Evolutionary conservation across 129 eudicot species (phyloP).

Genomic region (Centella asiatica): DNA sequence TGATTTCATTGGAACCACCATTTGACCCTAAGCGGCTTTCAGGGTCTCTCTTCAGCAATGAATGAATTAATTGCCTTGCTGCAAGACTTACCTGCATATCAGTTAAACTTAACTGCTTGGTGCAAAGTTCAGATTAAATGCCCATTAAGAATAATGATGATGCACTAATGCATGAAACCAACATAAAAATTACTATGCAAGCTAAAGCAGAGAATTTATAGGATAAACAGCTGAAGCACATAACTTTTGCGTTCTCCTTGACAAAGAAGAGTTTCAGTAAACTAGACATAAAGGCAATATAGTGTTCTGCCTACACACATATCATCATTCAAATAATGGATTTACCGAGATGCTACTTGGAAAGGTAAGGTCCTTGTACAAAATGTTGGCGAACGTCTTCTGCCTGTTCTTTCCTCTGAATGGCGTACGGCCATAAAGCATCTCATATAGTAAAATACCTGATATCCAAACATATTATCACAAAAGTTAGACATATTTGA

Average conservation of each 20-base stretch:
- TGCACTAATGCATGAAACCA: not conserved
- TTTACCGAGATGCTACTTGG: conserved; percentile 97
- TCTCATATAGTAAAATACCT: conserved; percentile 85
- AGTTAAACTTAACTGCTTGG: not conserved
- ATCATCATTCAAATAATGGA: not conserved
- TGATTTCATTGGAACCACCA: conserved; percentile 79
- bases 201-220: not conserved
- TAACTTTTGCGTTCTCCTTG: no score
- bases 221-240: no score
- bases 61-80: conserved; percentile 89
- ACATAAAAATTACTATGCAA: not conserved
- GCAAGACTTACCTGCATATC: conserved; percentile 70
- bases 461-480: not conserved
- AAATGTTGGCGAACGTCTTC: conserved; percentile 86
- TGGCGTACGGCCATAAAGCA: conserved; percentile 95
- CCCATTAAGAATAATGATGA: not conserved
- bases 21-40: conserved; percentile 75
- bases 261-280: no score
- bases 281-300: not conserved
- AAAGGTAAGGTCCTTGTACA: conserved; percentile 95
- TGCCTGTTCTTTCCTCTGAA: conserved; percentile 96
- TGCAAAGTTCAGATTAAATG: not conserved
- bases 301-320: not conserved
- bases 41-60: conserved; percentile 78
- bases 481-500: not conserved